Evolutionary conservation across 495 filamentous ascomycete species (phyloP).

Genomic region (Penicillium coffeae): DNA sequence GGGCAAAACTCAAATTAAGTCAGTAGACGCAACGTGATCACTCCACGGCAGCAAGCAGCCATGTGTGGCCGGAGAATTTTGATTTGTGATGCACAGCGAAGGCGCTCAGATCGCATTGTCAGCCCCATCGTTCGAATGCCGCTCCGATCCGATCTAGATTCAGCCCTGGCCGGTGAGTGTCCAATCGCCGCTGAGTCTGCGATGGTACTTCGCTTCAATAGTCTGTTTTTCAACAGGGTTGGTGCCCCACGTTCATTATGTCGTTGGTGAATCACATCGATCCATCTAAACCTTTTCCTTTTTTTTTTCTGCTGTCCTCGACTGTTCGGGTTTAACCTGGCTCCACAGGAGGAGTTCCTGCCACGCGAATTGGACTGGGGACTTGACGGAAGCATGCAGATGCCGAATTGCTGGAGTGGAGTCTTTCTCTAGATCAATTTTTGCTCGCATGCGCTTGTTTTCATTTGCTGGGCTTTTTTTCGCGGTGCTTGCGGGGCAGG

Average conservation of each 20-base stretch:
- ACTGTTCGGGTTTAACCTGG: not conserved
- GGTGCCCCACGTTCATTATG: not conserved
- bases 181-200: not conserved
- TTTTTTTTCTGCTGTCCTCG: not conserved
- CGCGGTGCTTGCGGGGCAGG: too few relatives aligned
- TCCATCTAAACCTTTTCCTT: slow-evolving; percentile 14
- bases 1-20: too few relatives aligned
- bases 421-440: slow-evolving; percentile 6
- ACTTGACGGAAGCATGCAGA: not conserved
- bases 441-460: not conserved
- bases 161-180: not conserved
- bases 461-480: not conserved
- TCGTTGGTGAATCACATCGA: slow-evolving; percentile 12
- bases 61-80: too few relatives aligned
- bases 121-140: slow-evolving; percentile 19
- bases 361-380: slow-evolving; percentile 10
- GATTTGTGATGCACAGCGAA: too few relatives aligned
- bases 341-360: not conserved
- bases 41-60: too few relatives aligned
- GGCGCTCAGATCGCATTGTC: not conserved
- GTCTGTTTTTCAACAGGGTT: slow-evolving; percentile 3
- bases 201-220: slow-evolving; percentile 14
- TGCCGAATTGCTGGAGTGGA: slow-evolving; percentile 4
- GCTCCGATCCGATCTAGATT: slow-evolving; percentile 28
- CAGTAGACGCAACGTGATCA: too few relatives aligned